Percentiles rank a stretch among this genome's conserved stretches.
Conservation (phyloP, 176 grass and related monocot species). For the Lolium multiflorum region DNA sequence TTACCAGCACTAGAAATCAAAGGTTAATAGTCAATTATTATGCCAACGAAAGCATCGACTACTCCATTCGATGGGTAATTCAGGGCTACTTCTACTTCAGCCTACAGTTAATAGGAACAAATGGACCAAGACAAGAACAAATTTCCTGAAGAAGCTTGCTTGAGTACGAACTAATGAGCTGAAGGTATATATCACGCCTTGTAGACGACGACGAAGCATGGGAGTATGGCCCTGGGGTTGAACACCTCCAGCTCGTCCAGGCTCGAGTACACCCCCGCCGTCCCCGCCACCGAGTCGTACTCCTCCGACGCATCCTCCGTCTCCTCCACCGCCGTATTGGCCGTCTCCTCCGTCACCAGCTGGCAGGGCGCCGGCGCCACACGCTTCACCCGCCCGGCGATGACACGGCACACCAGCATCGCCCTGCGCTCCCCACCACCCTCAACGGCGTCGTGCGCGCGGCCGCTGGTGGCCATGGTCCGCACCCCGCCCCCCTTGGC, state of each 20-base stretch:
- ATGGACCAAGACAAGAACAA: background rate
- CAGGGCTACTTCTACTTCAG: background rate
- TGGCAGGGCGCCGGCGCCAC: background rate
- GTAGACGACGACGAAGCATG: slow-evolving; percentile 98
- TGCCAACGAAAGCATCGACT: background rate
- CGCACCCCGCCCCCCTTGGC: slow-evolving; percentile 28
- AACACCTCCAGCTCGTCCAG: slow-evolving; percentile 87
- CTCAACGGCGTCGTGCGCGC: slow-evolving; percentile 63
- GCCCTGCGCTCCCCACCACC: slow-evolving; percentile 40
- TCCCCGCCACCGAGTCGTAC: slow-evolving; percentile 61
- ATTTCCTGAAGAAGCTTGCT: background rate
- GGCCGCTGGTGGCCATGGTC: slow-evolving; percentile 84
- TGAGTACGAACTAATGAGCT: background rate
- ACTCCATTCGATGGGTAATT: background rate
- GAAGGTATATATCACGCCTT: slow-evolving; percentile 48
- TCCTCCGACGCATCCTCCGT: slow-evolving; percentile 46
- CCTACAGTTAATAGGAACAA: background rate
- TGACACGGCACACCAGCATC: slow-evolving; percentile 96
- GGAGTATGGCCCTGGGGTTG: slow-evolving; percentile 81
- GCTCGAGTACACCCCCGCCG: slow-evolving; percentile 65
- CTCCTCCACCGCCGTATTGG: background rate
- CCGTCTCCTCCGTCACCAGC: background rate
- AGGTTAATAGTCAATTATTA: background rate
- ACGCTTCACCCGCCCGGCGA: slow-evolving; percentile 70
- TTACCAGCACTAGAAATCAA: no score